Conservation (phyloP, 108 stramenopile genomes). For the Cyclostephanos invisitatus region DNA sequence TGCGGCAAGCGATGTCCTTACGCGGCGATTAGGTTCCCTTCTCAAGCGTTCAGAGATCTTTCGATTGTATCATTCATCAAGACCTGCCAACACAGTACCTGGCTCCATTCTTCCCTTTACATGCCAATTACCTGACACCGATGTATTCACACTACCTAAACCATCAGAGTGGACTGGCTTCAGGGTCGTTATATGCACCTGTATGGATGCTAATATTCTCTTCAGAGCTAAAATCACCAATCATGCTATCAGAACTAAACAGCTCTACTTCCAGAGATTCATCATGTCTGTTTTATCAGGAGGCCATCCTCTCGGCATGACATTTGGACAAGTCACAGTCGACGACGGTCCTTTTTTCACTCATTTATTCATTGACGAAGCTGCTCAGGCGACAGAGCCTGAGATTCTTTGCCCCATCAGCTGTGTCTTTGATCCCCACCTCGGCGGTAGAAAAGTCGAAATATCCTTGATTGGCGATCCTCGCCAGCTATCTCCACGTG, state of each 20-base stretch:
- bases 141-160: constrained; percentile 55
- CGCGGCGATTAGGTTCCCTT: constrained; percentile 43
- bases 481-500: constrained; percentile 37
- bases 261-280: constrained; percentile 42
- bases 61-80: constrained; percentile 52
- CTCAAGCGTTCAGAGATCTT: constrained; percentile 49
- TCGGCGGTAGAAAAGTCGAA: constrained; percentile 57
- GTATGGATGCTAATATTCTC: constrained; percentile 65
- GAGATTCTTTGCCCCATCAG: constrained; percentile 66
- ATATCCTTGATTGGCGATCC: constrained; percentile 70
- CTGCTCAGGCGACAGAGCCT: constrained; percentile 81
- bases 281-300: constrained; percentile 10
- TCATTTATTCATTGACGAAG: constrained; percentile 79
- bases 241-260: constrained; percentile 49
- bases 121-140: constrained; percentile 28
- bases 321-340: constrained; percentile 23
- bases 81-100: constrained; percentile 60
- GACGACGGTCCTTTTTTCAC: constrained; percentile 57
- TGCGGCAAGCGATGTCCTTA: constrained; percentile 75
- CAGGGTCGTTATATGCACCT: constrained; percentile 68
- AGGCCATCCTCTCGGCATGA: constrained; percentile 24
- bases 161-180: constrained; percentile 50
- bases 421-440: constrained; percentile 66
- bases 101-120: constrained; percentile 55
- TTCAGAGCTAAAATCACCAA: constrained; percentile 67